A percentile compares a stretch with the other conserved stretches of the same genome.
Evolutionary conservation across 2,329 filamentous ascomycete species (phyloP).

Genomic region (Amauroascus verrucosus): DNA sequence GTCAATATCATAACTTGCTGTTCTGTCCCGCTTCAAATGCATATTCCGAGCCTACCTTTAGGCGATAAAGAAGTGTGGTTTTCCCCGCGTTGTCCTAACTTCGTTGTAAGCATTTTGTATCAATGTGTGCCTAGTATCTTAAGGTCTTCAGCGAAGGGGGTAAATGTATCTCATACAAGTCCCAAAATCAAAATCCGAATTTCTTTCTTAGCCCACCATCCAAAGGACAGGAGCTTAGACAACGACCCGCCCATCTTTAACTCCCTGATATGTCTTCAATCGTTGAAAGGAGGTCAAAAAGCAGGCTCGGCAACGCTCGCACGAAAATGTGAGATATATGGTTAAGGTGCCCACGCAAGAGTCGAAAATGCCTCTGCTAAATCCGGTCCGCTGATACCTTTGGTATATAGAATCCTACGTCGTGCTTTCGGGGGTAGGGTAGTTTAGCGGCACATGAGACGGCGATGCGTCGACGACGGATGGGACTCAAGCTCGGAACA

Average conservation of each 20-base stretch:
- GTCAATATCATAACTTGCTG: background rate
- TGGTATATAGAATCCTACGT: background rate
- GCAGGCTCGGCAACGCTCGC: background rate
- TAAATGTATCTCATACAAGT: slow-evolving; percentile 53
- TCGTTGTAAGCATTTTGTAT: slow-evolving; percentile 4
- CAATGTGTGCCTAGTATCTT: background rate
- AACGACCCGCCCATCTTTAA: slow-evolving; percentile 46
- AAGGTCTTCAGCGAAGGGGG: slow-evolving; percentile 9
- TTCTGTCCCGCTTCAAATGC: background rate
- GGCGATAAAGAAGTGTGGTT: slow-evolving; percentile 87
- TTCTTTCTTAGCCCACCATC: slow-evolving; percentile 91
- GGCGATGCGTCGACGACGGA: no score
- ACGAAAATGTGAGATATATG: background rate
- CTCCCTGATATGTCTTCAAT: background rate
- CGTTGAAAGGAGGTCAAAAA: background rate
- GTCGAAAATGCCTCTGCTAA: background rate
- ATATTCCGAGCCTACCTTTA: slow-evolving; percentile 57
- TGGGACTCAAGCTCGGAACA: no score
- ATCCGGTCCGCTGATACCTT: background rate
- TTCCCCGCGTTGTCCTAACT: slow-evolving; percentile 95
- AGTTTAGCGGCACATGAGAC: background rate
- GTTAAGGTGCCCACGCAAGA: background rate
- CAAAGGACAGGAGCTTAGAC: slow-evolving; percentile 52
- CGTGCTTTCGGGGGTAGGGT: background rate
- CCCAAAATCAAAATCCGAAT: slow-evolving; percentile 92